phyloP scores from a whole-genome alignment of 345 rosid species.

The Carallia brachiata region DNA sequence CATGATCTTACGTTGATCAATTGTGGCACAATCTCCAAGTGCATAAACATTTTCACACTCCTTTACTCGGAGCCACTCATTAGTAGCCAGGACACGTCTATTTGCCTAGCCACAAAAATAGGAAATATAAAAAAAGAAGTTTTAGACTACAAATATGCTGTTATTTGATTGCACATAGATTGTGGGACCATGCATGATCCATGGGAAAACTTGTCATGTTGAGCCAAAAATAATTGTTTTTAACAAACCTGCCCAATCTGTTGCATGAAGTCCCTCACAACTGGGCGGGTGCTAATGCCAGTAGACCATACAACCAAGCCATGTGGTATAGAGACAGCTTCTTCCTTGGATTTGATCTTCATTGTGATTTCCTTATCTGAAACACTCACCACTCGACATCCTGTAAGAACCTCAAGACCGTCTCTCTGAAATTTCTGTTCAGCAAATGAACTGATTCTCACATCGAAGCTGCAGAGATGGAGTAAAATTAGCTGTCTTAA shows the following conservation, averaged over 20 bases:
- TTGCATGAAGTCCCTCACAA: conserved; percentile 76
- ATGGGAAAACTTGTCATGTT: background rate
- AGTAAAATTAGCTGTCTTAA: background rate
- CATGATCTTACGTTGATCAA: conserved; percentile 84
- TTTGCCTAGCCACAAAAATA: conserved; percentile 36
- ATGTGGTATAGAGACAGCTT: conserved; percentile 55
- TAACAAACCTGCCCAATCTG: conserved; percentile 77
- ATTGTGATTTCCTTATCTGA: conserved; percentile 66
- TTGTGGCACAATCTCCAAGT: conserved; percentile 94
- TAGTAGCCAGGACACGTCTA: conserved; percentile 67
- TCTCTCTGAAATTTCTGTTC: conserved; percentile 78
- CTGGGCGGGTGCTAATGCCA: conserved; percentile 80
- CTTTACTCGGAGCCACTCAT: conserved; percentile 91
- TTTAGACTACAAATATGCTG: background rate
- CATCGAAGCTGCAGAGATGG: conserved; percentile 60
- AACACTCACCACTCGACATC: conserved; percentile 73
- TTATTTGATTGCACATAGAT: background rate
- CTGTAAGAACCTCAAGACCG: conserved; percentile 78
- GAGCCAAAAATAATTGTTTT: background rate
- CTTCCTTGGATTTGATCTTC: conserved; percentile 67
- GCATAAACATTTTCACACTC: conserved; percentile 76
- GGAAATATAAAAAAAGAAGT: background rate
- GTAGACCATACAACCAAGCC: conserved; percentile 96
- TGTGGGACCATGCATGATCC: background rate
- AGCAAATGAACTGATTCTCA: conserved; percentile 87